phyloP scores from a whole-genome alignment of 306 rosid species.

The Gleditsia sinensis region DNA sequence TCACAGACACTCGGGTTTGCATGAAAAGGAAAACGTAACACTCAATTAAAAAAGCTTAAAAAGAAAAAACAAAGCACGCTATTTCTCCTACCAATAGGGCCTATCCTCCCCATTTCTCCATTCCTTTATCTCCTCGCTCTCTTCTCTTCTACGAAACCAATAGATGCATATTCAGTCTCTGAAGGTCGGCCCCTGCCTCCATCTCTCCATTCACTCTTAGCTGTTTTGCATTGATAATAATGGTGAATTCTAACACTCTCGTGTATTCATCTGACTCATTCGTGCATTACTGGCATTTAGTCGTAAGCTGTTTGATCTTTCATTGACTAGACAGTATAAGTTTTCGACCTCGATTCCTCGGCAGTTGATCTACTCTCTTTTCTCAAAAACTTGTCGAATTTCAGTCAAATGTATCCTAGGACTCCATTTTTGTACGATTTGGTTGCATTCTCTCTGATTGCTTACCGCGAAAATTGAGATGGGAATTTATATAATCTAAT shows the following conservation, averaged over 20 bases:
- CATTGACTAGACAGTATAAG: conserved; percentile 35
- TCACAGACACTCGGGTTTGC: neutral
- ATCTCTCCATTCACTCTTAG: conserved; percentile 2
- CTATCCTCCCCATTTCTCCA: conserved; percentile 29
- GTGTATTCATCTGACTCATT: neutral
- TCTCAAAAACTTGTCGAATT: conserved; percentile 18
- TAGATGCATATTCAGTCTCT: conserved; percentile 48
- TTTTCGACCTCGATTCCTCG: conserved; percentile 23
- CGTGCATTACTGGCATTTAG: conserved; percentile 17
- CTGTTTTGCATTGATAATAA: conserved; percentile 28
- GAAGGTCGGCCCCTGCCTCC: conserved; percentile 42
- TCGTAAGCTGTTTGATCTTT: neutral
- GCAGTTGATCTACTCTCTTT: conserved; percentile 42
- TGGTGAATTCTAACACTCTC: conserved; percentile 33
- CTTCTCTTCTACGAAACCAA: conserved; percentile 60
- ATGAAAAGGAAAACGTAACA: conserved; percentile 47
- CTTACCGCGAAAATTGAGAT: neutral
- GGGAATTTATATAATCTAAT: neutral
- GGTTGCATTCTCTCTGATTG: neutral
- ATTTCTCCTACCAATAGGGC: neutral
- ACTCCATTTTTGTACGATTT: conserved; percentile 25
- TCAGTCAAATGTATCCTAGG: conserved; percentile 24
- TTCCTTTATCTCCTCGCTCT: conserved; percentile 42
- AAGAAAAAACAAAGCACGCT: neutral
- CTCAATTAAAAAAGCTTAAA: neutral